These are phyloP conservation scores for Cyclocybe cylindracea DNA, from an alignment of 768 basidiomycete genomes.

Conservation along the genomic window DNA sequence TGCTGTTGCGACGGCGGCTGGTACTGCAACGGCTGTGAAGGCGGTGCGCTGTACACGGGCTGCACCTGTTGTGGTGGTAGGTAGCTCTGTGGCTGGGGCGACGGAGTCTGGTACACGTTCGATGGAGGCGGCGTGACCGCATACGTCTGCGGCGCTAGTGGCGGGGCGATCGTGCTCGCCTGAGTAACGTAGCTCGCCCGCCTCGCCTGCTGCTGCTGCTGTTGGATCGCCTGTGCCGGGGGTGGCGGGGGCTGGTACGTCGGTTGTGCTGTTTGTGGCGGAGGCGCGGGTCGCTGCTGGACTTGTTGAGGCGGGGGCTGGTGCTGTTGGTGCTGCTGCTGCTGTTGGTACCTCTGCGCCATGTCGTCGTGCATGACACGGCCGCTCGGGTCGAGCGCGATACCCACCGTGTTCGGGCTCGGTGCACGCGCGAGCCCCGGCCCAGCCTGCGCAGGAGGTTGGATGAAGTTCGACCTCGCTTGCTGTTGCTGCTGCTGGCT, in stretches of 20 bases:
- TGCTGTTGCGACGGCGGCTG: constrained; percentile 22
- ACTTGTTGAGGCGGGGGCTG: constrained; percentile 37
- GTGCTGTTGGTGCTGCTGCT: constrained; percentile 42
- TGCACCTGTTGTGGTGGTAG: constrained; percentile 29
- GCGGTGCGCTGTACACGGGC: constrained; percentile 24
- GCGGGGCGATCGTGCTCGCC: constrained; percentile 18
- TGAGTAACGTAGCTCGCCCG: constrained; percentile 37
- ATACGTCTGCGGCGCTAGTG: constrained; percentile 36
- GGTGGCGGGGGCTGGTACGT: constrained; percentile 29
- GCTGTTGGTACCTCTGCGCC: constrained; percentile 58
- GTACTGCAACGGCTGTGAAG: constrained; percentile 16
- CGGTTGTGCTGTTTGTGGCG: constrained; percentile 28
- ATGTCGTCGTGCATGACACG: constrained; percentile 81
- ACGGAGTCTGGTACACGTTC: constrained; percentile 38
- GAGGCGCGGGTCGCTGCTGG: constrained; percentile 26
- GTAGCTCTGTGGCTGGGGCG: constrained; percentile 34
- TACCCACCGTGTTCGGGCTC: constrained; percentile 81
- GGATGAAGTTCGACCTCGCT: constrained; percentile 37
- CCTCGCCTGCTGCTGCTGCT: constrained; percentile 30
- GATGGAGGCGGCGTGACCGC: constrained; percentile 38
- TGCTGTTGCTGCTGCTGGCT: constrained; percentile 4
- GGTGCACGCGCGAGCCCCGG: constrained; percentile 49
- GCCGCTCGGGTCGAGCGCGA: constrained; percentile 78
- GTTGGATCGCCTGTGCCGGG: constrained; percentile 20
- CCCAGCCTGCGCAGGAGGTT: constrained; percentile 35